Evolutionary conservation across 139 green algal genomes (phyloP).

Genomic region (Chlamydomonas asymmetrica): DNA sequence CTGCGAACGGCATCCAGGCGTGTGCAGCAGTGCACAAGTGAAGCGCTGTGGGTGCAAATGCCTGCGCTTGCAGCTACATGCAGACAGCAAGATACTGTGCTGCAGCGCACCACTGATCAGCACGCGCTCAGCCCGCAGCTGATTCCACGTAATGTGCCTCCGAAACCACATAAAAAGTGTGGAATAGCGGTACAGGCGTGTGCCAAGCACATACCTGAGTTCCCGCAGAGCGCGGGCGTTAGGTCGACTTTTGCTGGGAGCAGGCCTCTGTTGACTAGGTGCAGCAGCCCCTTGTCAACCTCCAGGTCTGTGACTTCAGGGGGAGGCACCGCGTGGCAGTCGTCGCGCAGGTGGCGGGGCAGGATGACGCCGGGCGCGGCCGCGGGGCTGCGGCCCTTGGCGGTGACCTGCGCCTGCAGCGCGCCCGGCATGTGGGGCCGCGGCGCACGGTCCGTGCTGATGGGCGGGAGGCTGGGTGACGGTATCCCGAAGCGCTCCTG

Average conservation of each 20-base stretch:
- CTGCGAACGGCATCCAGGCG: no score
- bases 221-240: conserved; percentile 35
- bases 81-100: no score
- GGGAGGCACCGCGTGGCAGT: conserved; percentile 26
- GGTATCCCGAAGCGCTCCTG: conserved; percentile 13
- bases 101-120: no score
- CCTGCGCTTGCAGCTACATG: no score
- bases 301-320: conserved; percentile 41
- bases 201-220: background rate
- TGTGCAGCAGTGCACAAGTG: no score
- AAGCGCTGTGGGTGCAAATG: no score
- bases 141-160: no score
- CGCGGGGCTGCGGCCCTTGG: conserved; percentile 3
- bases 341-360: conserved; percentile 32
- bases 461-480: background rate
- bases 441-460: background rate
- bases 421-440: background rate
- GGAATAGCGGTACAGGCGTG: no score
- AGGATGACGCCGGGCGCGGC: conserved; percentile 30
- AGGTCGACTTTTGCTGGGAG: conserved; percentile 48
- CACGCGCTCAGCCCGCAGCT: no score
- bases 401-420: background rate
- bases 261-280: conserved; percentile 56
- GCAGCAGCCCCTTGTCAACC: conserved; percentile 49
- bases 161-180: no score